Percentiles rank a stretch among this genome's conserved stretches.
These are phyloP conservation scores for Ceratopteris richardii DNA, from an alignment of 75 land plant genomes.

Conservation along the genomic window DNA sequence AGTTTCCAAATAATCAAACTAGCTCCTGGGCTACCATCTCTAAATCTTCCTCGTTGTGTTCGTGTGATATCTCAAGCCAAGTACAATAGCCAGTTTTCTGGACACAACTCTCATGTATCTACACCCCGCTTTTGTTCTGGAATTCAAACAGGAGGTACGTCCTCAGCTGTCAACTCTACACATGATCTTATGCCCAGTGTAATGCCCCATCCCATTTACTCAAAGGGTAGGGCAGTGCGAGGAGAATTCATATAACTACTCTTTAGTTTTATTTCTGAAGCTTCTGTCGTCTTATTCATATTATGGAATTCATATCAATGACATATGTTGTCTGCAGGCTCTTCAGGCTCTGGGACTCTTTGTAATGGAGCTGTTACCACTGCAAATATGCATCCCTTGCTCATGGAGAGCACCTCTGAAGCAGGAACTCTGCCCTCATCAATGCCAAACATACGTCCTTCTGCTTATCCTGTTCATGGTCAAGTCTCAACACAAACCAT, in stretches of 20 bases:
- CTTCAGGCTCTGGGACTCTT: not conserved
- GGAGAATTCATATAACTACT: no score
- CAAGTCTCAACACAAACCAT: not conserved
- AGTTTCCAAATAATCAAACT: constrained; percentile 53
- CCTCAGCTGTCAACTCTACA: not conserved
- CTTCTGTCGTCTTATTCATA: no score
- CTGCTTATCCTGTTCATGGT: not conserved
- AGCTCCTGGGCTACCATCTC: constrained; percentile 85
- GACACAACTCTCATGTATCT: not conserved
- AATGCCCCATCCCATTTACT: no score
- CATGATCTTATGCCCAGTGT: no score
- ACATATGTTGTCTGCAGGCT: not conserved
- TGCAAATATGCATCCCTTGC: constrained; percentile 60
- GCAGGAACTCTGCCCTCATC: not conserved
- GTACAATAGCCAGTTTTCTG: constrained; percentile 14
- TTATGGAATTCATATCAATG: not conserved
- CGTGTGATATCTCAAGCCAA: constrained; percentile 72
- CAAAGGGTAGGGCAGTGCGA: no score
- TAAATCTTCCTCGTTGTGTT: constrained; percentile 87
- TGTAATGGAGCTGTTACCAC: not conserved
- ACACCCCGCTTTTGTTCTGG: no score
- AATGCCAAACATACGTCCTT: not conserved
- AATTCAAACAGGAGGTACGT: not conserved
- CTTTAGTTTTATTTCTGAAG: no score
- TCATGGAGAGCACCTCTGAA: constrained; percentile 41